These are phyloP conservation scores for Neurospora tetrasperma DNA, from an alignment of 495 filamentous ascomycete species.

Conservation along the genomic window DNA sequence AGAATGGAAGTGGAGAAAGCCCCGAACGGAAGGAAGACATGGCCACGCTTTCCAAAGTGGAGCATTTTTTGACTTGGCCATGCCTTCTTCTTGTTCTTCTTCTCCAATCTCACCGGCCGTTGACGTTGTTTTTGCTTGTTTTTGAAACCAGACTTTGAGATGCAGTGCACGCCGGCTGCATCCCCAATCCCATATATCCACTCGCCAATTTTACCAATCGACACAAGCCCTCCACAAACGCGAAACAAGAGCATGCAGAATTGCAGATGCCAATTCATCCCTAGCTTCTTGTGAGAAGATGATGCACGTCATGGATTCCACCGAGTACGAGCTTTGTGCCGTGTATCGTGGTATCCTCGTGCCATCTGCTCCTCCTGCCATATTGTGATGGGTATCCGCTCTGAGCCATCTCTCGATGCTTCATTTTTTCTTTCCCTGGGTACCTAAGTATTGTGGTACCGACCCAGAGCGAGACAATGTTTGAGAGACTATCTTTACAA, in stretches of 20 bases:
- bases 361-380: background rate
- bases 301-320: background rate
- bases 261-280: background rate
- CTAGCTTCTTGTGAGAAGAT: background rate
- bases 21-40: background rate
- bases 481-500: no score
- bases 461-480: no score
- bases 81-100: background rate
- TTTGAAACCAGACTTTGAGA: background rate
- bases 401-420: background rate
- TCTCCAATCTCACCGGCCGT: background rate
- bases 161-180: background rate
- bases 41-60: background rate
- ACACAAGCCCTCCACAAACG: background rate
- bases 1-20: background rate
- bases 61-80: background rate
- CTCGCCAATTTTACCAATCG: background rate
- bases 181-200: background rate
- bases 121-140: background rate
- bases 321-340: background rate
- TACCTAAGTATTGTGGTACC: no score
- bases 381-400: background rate
- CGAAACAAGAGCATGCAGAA: background rate
- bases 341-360: background rate
- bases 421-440: background rate